A percentile compares a stretch with the other conserved stretches of the same genome.
These are phyloP conservation scores for Pythium chondricola DNA, from an alignment of 352 stramenopile genomes.

Conservation along the genomic window DNA sequence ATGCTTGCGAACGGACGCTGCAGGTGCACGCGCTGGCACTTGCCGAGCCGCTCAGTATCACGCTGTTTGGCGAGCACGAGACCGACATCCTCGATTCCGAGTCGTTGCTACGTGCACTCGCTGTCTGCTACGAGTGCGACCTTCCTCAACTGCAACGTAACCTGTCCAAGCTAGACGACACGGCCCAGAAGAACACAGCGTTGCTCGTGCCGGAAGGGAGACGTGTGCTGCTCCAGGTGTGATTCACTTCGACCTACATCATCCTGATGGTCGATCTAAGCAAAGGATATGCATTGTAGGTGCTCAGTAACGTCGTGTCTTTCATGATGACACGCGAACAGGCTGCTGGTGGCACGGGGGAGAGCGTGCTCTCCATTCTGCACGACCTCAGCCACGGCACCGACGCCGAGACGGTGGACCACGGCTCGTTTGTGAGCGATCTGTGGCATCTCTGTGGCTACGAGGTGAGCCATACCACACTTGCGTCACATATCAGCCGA, in stretches of 20 bases:
- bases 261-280: no score
- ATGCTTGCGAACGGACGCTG: no score
- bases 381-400: slow-evolving; percentile 57
- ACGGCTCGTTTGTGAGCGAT: slow-evolving; percentile 68
- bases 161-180: slow-evolving; percentile 37
- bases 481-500: neutral
- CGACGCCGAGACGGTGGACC: slow-evolving; percentile 38
- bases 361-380: slow-evolving; percentile 50
- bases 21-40: slow-evolving; percentile 21
- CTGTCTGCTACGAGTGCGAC: slow-evolving; percentile 54
- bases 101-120: slow-evolving; percentile 40
- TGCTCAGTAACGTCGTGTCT: slow-evolving; percentile 30
- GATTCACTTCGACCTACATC: no score
- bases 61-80: slow-evolving; percentile 25
- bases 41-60: slow-evolving; percentile 10
- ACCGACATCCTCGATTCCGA: slow-evolving; percentile 21
- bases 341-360: slow-evolving; percentile 12
- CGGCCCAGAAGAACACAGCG: slow-evolving; percentile 18
- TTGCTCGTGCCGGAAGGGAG: slow-evolving; percentile 45
- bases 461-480: slow-evolving; percentile 21
- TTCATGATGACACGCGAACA: slow-evolving; percentile 27
- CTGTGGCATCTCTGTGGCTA: slow-evolving; percentile 59
- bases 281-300: slow-evolving; percentile 7
- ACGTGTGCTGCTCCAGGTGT: slow-evolving; percentile 33
- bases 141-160: slow-evolving; percentile 41